Evolutionary conservation across 1,284 basidiomycete species (phyloP).

Genomic region (Heterobasidion parviporum): DNA sequence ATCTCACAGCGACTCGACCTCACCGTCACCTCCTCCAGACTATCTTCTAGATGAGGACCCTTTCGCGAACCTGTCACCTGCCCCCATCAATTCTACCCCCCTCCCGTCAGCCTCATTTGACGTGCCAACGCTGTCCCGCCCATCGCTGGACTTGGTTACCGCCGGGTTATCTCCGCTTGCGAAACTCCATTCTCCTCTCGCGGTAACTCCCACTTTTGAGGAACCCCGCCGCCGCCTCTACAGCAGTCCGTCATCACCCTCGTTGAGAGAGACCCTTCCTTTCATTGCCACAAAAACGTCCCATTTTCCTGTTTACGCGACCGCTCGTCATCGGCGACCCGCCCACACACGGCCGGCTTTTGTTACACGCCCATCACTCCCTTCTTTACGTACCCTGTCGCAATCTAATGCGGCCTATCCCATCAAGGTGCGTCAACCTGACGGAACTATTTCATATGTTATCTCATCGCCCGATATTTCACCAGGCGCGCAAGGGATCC

Average conservation of each 20-base stretch:
- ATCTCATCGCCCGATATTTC: not conserved
- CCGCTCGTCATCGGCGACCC: constrained; percentile 35
- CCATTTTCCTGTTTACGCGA: constrained; percentile 9
- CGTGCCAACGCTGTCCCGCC: not conserved
- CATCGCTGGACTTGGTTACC: not conserved
- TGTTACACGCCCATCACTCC: constrained; percentile 51
- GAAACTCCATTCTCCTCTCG: not conserved
- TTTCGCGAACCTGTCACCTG: constrained; percentile 47
- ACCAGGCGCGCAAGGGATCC: constrained; percentile 46
- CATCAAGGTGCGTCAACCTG: constrained; percentile 39
- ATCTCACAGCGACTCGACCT: not conserved
- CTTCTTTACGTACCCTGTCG: constrained; percentile 51
- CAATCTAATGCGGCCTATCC: constrained; percentile 43
- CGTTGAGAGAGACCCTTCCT: not conserved
- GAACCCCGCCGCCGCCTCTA: not conserved
- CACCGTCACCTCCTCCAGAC: constrained; percentile 20
- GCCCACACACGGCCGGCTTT: constrained; percentile 56
- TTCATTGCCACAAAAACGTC: constrained; percentile 8
- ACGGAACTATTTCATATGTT: constrained; percentile 3
- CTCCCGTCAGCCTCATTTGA: not conserved
- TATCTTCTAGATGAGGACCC: constrained; percentile 63
- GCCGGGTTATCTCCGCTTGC: not conserved
- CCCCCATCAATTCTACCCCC: constrained; percentile 11
- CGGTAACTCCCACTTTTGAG: not conserved
- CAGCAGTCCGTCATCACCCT: not conserved